Conservation (phyloP, 495 filamentous ascomycete species). For the Xylaria bambusicola region DNA sequence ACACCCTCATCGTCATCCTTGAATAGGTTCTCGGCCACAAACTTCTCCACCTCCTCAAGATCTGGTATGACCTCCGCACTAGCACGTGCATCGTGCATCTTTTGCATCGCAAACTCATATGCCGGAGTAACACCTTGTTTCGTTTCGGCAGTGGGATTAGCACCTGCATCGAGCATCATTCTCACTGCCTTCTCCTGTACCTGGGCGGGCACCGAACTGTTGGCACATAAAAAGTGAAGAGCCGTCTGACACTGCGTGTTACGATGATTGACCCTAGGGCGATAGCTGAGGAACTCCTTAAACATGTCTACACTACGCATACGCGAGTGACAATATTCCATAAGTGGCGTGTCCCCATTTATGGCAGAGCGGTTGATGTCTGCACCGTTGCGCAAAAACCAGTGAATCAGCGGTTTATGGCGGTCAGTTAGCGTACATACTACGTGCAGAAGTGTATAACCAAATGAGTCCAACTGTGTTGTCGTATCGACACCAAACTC, state of each 20-base stretch:
- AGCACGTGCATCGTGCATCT: no score
- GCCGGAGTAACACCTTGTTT: no score
- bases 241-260: not conserved
- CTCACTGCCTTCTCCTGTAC: constrained; percentile 4
- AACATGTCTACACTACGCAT: not conserved
- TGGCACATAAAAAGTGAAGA: constrained; percentile 6
- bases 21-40: no score
- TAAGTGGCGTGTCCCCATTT: not conserved
- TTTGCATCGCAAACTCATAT: no score
- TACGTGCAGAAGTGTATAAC: not conserved
- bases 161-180: not conserved
- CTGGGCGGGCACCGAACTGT: not conserved
- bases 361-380: not conserved
- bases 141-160: constrained; percentile 1
- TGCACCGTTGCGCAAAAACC: constrained; percentile 4
- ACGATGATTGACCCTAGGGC: not conserved
- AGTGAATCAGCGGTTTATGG: constrained; percentile 1
- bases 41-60: no score
- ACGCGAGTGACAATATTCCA: not conserved
- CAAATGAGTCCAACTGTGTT: not conserved
- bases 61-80: no score
- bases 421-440: constrained; percentile 2
- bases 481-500: constrained; percentile 2
- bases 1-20: no score
- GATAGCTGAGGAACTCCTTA: not conserved